phyloP scores from a whole-genome alignment of 2,329 filamentous ascomycete genomes.

The Reticulascus tulasneorum region DNA sequence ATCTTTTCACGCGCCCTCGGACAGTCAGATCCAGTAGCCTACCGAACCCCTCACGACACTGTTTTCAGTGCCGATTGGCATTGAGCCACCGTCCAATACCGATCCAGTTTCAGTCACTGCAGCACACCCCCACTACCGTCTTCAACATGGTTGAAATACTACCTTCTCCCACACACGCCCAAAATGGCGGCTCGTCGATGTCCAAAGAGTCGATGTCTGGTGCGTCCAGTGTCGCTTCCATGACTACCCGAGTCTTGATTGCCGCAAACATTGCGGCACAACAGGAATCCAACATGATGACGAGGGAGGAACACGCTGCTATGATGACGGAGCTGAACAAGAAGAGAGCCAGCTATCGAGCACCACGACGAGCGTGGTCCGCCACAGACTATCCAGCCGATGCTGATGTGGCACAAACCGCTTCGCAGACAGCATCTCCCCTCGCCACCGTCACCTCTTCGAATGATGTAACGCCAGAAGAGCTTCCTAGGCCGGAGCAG shows the following conservation, averaged over 20 bases:
- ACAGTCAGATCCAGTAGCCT: slow-evolving; percentile 15
- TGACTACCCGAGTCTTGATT: slow-evolving; percentile 13
- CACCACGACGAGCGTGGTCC: slow-evolving; percentile 43
- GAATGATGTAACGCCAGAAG: slow-evolving; percentile 9
- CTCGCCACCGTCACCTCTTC: background rate
- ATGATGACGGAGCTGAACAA: slow-evolving; percentile 33
- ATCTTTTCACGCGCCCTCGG: no score
- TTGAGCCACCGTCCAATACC: no score
- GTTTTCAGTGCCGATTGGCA: no score
- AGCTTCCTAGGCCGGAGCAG: no score
- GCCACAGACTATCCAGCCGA: slow-evolving; percentile 39
- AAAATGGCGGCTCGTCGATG: slow-evolving; percentile 11
- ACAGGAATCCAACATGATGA: slow-evolving; percentile 22
- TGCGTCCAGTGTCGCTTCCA: slow-evolving; percentile 12
- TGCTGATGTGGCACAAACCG: no score
- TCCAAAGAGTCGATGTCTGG: slow-evolving; percentile 11
- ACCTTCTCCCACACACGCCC: slow-evolving; percentile 16
- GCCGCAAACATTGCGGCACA: slow-evolving; percentile 14
- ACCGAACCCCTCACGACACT: slow-evolving; percentile 19
- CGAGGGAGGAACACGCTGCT: slow-evolving; percentile 37
- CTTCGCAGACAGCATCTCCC: no score
- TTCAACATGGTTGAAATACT: slow-evolving; percentile 29
- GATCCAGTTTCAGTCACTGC: background rate
- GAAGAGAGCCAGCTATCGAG: slow-evolving; percentile 30
- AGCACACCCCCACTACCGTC: slow-evolving; percentile 1